These are phyloP conservation scores for Pyrrhoderma lamaoense DNA, from an alignment of 1,284 basidiomycete species.

Conservation along the genomic window DNA sequence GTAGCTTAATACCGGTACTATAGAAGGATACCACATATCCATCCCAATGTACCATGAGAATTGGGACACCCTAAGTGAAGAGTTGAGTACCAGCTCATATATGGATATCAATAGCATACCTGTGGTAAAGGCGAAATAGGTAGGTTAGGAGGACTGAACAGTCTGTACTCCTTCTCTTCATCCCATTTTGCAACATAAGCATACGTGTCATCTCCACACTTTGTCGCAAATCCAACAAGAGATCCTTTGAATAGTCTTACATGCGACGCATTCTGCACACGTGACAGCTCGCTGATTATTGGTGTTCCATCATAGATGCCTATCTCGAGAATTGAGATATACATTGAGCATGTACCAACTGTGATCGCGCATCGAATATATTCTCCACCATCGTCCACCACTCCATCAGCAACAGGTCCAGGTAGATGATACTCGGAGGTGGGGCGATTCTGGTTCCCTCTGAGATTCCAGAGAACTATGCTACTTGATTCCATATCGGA, in stretches of 20 bases:
- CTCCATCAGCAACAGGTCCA: conserved; percentile 8
- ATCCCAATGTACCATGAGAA: too few species aligned
- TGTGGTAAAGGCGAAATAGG: too few species aligned
- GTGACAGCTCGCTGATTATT: not conserved
- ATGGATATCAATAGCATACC: not conserved
- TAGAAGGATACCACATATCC: too few species aligned
- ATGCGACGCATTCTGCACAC: conserved; percentile 3
- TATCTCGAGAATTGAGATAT: conserved; percentile 2
- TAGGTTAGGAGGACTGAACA: not conserved
- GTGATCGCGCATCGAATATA: not conserved
- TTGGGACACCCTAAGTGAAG: too few species aligned
- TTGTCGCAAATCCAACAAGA: conserved; percentile 8
- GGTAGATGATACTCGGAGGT: not conserved
- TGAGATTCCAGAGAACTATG: not conserved
- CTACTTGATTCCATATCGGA: not conserved
- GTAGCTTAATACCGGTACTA: too few species aligned
- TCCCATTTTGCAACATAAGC: conserved; percentile 5
- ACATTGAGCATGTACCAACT: conserved; percentile 1
- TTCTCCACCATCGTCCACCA: not conserved
- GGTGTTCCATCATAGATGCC: not conserved
- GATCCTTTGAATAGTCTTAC: not conserved
- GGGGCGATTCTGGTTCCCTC: too few species aligned
- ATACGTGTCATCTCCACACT: conserved; percentile 8
- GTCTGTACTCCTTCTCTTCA: not conserved
- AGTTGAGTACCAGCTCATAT: not conserved